phyloP scores from a whole-genome alignment of 2,329 filamentous ascomycete species.

The Endoconidiophora laricicola region DNA sequence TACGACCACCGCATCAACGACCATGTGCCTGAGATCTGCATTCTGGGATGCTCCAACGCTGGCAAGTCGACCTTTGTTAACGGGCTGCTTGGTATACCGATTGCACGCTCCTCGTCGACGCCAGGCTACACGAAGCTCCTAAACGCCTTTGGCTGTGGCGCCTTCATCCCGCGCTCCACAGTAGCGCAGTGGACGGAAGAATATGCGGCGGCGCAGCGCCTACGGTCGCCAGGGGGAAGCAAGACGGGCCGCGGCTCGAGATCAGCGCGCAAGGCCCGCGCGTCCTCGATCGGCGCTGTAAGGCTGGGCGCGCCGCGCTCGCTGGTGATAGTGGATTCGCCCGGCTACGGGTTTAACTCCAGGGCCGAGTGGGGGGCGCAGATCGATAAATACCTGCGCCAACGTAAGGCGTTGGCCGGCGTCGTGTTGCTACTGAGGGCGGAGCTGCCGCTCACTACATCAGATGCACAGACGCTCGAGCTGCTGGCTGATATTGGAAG shows the following conservation, averaged over 20 bases:
- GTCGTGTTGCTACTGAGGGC: slow-evolving; percentile 37
- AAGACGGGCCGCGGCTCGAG: slow-evolving; percentile 19
- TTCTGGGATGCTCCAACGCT: slow-evolving; percentile 77
- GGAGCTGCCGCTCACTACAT: slow-evolving; percentile 32
- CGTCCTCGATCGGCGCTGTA: too few relatives aligned
- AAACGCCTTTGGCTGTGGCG: slow-evolving; percentile 40
- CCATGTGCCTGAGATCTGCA: slow-evolving; percentile 45
- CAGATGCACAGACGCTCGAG: slow-evolving; percentile 30
- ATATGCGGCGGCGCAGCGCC: not conserved
- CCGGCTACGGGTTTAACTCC: slow-evolving; percentile 32
- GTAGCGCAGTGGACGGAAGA: slow-evolving; percentile 1
- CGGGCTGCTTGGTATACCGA: slow-evolving; percentile 43
- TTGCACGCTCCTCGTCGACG: slow-evolving; percentile 32
- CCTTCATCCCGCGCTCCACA: slow-evolving; percentile 16
- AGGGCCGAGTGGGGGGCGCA: slow-evolving; percentile 34
- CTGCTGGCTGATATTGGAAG: slow-evolving; percentile 29
- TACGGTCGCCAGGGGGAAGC: not conserved
- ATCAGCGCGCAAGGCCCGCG: not conserved
- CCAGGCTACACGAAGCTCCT: slow-evolving; percentile 38
- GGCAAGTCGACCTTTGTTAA: slow-evolving; percentile 85
- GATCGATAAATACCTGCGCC: slow-evolving; percentile 33
- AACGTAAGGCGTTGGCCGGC: slow-evolving; percentile 30
- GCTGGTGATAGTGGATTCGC: slow-evolving; percentile 34
- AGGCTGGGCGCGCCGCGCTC: slow-evolving; percentile 23
- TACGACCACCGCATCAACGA: slow-evolving; percentile 34